Base-by-base conservation (phyloP, 2,329 filamentous ascomycete species). In the Grosmannia clavigera region DNA sequence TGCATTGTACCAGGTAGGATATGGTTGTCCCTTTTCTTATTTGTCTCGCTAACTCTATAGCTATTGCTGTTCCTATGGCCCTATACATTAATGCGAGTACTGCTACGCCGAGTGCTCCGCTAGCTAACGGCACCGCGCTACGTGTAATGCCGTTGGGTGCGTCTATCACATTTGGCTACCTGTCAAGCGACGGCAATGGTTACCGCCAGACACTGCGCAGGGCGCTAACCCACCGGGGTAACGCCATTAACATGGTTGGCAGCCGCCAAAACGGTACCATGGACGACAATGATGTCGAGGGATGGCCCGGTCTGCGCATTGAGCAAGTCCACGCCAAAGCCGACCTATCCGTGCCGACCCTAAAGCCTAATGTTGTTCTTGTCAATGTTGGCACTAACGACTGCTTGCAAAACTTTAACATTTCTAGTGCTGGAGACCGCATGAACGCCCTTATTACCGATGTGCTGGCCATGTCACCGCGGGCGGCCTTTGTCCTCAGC, bases 81-180 rank as follows among this genome's bases (percentile, higher is more conserved):
- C 22, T 22, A 3, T 11, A 14, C 33, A 5, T 40, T 27, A 27
- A 25, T 19, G 50, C 14, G 16, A 55, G 31, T 19, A 5, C 52
- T 19, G 52, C 53, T 11, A n/a, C 29, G 9, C 19, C 31, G 19
- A 31, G 22, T 22, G 31, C 53, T 35, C 19, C 22, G n/a, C 35
- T 55, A 22, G 53, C 25, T 31, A n/a, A 55, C 6, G 53, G 53
- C 53, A 55, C 31, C 6, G 16, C 53, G 14, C 69, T 76, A 14
- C 73, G 74, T 53, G 70, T 76, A 64, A 74, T 77, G 71, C 70
- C 74, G 4, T 69, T 76, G 2, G 75, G 75, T 55, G 75, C 74
- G 2, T 75, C 73, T 57, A 76, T 77, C 61, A 75, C 73, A 14
- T 71, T 65, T 53, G 75, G 75, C 57, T 43, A 64, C 7, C 66